phyloP scores from a whole-genome alignment of 2,329 filamentous ascomycete species.

The Cadophora sp. region DNA sequence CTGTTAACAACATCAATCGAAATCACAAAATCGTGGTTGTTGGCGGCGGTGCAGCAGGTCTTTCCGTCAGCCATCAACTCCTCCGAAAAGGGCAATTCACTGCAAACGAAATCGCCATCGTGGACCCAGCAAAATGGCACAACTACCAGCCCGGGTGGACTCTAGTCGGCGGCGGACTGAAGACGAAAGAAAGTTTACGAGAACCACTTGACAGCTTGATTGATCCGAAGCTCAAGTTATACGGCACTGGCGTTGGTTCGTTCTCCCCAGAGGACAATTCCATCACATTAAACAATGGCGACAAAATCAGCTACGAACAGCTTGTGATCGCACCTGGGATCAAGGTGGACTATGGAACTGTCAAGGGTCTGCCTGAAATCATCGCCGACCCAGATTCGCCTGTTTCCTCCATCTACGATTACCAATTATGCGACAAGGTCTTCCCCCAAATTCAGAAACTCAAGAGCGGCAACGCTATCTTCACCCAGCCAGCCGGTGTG shows the following conservation, averaged over 20 bases:
- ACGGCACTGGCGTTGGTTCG: slow-evolving; percentile 56
- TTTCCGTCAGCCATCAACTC: slow-evolving; percentile 72
- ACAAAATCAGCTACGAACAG: slow-evolving; percentile 66
- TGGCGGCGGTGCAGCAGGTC: slow-evolving; percentile 70
- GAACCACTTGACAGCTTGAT: slow-evolving; percentile 44
- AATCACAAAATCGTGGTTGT: slow-evolving; percentile 71
- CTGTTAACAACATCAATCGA: slow-evolving; percentile 47
- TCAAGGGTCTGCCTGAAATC: slow-evolving; percentile 64
- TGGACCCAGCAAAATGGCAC: slow-evolving; percentile 69
- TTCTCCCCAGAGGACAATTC: slow-evolving; percentile 64
- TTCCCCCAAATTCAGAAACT: slow-evolving; percentile 56
- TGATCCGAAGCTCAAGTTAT: slow-evolving; percentile 56
- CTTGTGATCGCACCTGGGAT: slow-evolving; percentile 68
- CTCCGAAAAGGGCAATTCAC: slow-evolving; percentile 63
- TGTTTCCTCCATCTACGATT: slow-evolving; percentile 65
- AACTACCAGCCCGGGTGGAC: slow-evolving; percentile 77
- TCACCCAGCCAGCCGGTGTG: slow-evolving; percentile 63
- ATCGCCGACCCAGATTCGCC: slow-evolving; percentile 54
- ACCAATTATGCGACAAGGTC: slow-evolving; percentile 61
- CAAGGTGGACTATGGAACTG: slow-evolving; percentile 55
- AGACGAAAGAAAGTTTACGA: slow-evolving; percentile 64
- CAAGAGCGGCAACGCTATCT: slow-evolving; percentile 59
- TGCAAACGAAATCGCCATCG: slow-evolving; percentile 66
- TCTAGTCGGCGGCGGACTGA: slow-evolving; percentile 70
- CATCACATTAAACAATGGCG: slow-evolving; percentile 61